Percentiles rank a stretch among this genome's conserved stretches.
Evolutionary conservation across 768 basidiomycete genomes (phyloP).

Genomic region (Naganishia vaughanmartiniae): DNA sequence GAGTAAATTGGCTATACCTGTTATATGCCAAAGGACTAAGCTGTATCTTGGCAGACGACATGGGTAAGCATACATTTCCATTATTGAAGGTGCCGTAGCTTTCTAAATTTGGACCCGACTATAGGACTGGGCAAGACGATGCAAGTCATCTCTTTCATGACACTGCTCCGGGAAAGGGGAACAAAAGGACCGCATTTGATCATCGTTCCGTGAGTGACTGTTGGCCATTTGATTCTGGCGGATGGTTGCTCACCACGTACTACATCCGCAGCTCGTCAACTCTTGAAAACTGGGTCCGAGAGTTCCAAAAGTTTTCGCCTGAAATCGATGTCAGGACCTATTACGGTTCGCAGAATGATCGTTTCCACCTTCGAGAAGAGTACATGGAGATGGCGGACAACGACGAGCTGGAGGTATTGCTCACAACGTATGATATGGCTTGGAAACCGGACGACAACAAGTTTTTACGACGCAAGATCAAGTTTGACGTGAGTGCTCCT

Average conservation of each 20-base stretch:
- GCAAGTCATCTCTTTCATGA: conserved; percentile 96
- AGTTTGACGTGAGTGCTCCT: conserved; percentile 75
- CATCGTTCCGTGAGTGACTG: conserved; percentile 80
- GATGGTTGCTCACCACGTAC: conserved; percentile 20
- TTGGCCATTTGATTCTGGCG: background rate
- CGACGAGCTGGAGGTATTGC: conserved; percentile 80
- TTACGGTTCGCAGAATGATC: conserved; percentile 88
- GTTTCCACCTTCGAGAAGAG: conserved; percentile 68
- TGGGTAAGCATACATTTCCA: conserved; percentile 64
- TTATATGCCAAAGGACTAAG: conserved; percentile 75
- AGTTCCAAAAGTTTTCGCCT: conserved; percentile 88
- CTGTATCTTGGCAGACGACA: conserved; percentile 97
- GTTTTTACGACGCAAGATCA: conserved; percentile 77
- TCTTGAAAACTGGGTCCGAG: conserved; percentile 96
- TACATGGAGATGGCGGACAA: conserved; percentile 62
- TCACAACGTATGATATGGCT: conserved; percentile 94
- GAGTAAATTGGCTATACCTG: conserved; percentile 95
- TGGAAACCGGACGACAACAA: conserved; percentile 83
- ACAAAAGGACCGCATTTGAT: conserved; percentile 83
- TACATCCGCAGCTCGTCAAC: conserved; percentile 75
- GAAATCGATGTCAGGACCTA: conserved; percentile 82
- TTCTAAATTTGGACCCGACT: conserved; percentile 13
- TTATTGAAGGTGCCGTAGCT: background rate
- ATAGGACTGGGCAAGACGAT: conserved; percentile 96
- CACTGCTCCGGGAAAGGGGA: conserved; percentile 76